These are phyloP conservation scores for Sporothrix pseudoabietina DNA, from an alignment of 2,329 filamentous ascomycete genomes.

Conservation along the genomic window DNA sequence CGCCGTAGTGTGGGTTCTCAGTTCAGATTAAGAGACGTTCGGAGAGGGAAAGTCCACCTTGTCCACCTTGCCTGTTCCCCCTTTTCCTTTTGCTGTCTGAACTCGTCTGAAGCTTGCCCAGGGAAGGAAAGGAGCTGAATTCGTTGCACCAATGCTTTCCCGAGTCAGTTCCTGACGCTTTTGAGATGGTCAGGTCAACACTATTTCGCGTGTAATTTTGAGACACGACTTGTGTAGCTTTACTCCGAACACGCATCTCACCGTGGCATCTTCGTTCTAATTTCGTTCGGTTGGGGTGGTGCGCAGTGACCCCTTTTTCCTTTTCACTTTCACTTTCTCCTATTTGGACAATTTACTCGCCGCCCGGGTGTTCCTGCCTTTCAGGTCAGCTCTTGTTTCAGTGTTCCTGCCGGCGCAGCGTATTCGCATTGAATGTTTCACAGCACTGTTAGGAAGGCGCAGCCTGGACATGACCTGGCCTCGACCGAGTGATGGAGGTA, in stretches of 20 bases:
- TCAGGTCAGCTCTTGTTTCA: neutral
- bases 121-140: constrained; percentile 4
- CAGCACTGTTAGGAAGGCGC: constrained; percentile 11
- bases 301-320: neutral
- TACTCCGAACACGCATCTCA: neutral
- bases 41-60: neutral
- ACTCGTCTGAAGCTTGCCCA: neutral
- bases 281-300: neutral
- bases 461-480: neutral
- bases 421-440: constrained; percentile 8
- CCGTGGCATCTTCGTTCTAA: constrained; percentile 5
- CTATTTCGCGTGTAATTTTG: neutral
- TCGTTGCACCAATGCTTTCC: neutral
- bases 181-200: neutral
- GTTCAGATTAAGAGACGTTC: neutral
- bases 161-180: neutral
- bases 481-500: too few species aligned
- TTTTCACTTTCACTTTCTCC: neutral
- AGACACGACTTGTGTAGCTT: neutral
- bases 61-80: neutral
- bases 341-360: neutral
- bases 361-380: neutral
- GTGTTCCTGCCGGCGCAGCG: neutral
- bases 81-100: neutral
- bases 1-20: neutral